Percentiles rank a stretch among this genome's conserved stretches.
Conservation (phyloP, 2,329 filamentous ascomycete genomes). For the Helicocarpus griseus region DNA sequence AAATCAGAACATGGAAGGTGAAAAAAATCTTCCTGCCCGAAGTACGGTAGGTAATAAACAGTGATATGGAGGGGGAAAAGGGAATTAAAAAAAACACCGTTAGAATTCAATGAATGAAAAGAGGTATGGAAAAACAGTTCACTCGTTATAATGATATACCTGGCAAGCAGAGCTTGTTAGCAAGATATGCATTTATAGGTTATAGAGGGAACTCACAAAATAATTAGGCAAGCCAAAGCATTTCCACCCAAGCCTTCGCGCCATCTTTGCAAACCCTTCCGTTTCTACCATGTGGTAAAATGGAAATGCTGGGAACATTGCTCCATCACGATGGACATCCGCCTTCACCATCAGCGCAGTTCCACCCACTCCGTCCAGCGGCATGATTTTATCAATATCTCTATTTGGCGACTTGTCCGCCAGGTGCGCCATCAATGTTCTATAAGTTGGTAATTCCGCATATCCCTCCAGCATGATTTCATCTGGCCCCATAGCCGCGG, state of each 20-base stretch:
- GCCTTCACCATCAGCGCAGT: conserved; percentile 90
- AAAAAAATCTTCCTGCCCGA: no score
- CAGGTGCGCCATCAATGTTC: conserved; percentile 84
- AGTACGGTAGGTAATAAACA: background rate
- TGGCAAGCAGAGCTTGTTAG: conserved; percentile 27
- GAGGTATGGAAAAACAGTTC: conserved; percentile 21
- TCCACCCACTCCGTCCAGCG: conserved; percentile 86
- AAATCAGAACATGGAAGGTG: no score
- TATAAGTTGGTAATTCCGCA: conserved; percentile 82
- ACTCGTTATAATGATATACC: conserved; percentile 90
- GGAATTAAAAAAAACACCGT: background rate
- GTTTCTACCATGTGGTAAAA: conserved; percentile 98
- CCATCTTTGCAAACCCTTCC: conserved; percentile 97
- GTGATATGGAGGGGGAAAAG: background rate
- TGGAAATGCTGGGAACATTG: conserved; percentile 94
- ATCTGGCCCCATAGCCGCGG: conserved; percentile 71
- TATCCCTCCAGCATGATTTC: conserved; percentile 94
- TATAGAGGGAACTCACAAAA: conserved; percentile 53
- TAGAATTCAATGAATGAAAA: background rate
- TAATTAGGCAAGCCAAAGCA: conserved; percentile 91
- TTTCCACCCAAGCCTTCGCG: conserved; percentile 73
- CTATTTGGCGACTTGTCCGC: conserved; percentile 45
- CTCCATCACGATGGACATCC: conserved; percentile 90
- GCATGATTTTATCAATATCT: conserved; percentile 54
- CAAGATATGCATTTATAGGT: background rate